A percentile compares a stretch with the other conserved stretches of the same genome.
Conservation (phyloP, 495 filamentous ascomycete species). For the Penicillium daleae region DNA sequence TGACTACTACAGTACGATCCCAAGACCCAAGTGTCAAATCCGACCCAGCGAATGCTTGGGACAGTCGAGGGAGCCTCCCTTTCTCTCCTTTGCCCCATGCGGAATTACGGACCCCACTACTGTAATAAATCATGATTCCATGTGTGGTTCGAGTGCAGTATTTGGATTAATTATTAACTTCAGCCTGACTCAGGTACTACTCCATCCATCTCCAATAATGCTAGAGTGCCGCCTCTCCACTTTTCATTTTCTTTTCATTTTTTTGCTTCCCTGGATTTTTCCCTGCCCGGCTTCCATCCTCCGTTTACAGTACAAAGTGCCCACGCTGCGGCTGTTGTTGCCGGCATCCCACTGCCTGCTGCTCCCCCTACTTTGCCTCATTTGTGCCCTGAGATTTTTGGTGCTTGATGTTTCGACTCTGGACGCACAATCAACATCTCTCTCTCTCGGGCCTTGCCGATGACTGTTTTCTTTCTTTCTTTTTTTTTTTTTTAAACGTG, state of each 20-base stretch:
- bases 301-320: slow-evolving; percentile 6
- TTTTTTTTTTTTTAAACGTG: too few relatives aligned
- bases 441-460: too few relatives aligned
- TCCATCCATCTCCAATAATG: slow-evolving; percentile 23
- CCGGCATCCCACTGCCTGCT: slow-evolving; percentile 13
- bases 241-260: not conserved
- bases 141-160: slow-evolving; percentile 17
- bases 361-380: not conserved
- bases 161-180: slow-evolving; percentile 33
- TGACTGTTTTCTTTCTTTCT: too few relatives aligned
- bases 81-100: not conserved
- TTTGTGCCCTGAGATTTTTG: too few relatives aligned
- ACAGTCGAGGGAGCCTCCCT: too few relatives aligned
- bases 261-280: not conserved
- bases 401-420: too few relatives aligned
- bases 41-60: too few relatives aligned
- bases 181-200: slow-evolving; percentile 33
- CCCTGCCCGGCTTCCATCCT: slow-evolving; percentile 7
- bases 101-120: slow-evolving; percentile 6
- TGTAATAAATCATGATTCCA: slow-evolving; percentile 14
- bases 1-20: slow-evolving; percentile 5
- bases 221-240: slow-evolving; percentile 23
- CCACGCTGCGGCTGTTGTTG: slow-evolving; percentile 22
- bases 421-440: too few relatives aligned
- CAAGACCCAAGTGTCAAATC: too few relatives aligned